These are phyloP conservation scores for Strigomonas culicis DNA, from an alignment of 208 protist genomes.

Conservation along the genomic window DNA sequence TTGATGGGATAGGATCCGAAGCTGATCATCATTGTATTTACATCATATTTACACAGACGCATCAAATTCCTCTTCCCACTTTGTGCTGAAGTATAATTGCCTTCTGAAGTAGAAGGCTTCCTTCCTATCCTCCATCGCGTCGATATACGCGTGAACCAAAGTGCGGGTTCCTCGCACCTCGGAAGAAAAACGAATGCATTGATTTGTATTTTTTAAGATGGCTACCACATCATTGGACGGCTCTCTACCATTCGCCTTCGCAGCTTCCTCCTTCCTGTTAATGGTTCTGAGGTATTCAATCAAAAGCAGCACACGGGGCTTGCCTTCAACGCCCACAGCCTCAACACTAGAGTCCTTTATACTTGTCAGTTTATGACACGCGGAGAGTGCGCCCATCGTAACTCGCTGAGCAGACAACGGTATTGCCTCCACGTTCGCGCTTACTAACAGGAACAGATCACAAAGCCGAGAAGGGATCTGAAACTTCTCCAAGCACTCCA, in stretches of 20 bases:
- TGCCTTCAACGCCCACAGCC: constrained; percentile 5
- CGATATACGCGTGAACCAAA: constrained; percentile 49
- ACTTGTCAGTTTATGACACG: constrained; percentile 59
- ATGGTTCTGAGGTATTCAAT: constrained; percentile 45
- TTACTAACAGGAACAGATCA: constrained; percentile 29
- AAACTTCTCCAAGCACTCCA: constrained; percentile 24
- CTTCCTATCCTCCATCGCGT: constrained; percentile 23
- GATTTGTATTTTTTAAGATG: constrained; percentile 73
- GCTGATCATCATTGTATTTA: neutral
- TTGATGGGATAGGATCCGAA: neutral
- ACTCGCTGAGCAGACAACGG: constrained; percentile 43
- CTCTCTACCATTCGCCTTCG: constrained; percentile 20
- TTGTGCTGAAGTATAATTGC: constrained; percentile 76
- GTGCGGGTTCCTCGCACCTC: constrained; percentile 72
- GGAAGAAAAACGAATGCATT: constrained; percentile 66
- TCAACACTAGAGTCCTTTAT: constrained; percentile 46
- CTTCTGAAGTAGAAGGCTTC: constrained; percentile 73
- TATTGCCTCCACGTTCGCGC: constrained; percentile 6
- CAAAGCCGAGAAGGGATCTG: constrained; percentile 43
- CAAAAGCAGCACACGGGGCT: constrained; percentile 33
- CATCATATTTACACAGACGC: constrained; percentile 34
- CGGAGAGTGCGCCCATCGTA: constrained; percentile 65
- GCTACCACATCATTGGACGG: constrained; percentile 42
- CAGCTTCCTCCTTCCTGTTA: constrained; percentile 31
- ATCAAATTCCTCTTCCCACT: constrained; percentile 72